phyloP scores from a whole-genome alignment of 1,284 basidiomycete genomes.

The Papiliotrema flavescens region DNA sequence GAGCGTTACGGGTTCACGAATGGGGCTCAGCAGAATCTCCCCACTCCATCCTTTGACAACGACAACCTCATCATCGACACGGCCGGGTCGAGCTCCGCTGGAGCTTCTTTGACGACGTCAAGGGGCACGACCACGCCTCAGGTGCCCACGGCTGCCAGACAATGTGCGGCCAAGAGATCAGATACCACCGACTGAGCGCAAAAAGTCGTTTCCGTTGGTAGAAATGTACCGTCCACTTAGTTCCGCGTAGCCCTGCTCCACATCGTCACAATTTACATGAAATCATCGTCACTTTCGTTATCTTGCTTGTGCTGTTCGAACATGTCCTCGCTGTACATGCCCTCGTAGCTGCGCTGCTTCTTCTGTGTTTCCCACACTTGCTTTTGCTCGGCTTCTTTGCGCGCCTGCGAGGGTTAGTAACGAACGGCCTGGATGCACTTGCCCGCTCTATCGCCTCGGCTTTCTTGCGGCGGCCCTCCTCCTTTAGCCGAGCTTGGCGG shows the following conservation, averaged over 20 bases:
- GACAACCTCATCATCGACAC: too few relatives aligned
- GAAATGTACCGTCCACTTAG: too few relatives aligned
- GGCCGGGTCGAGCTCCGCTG: too few relatives aligned
- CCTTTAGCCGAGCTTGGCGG: constrained; percentile 71
- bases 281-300: constrained; percentile 44
- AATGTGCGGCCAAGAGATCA: too few relatives aligned
- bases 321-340: constrained; percentile 45
- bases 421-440: constrained; percentile 17
- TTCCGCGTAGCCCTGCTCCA: too few relatives aligned
- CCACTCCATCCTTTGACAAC: too few relatives aligned
- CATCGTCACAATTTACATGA: constrained; percentile 33
- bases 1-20: constrained; percentile 24
- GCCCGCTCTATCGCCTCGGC: constrained; percentile 56
- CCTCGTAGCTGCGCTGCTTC: constrained; percentile 43
- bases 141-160: too few relatives aligned
- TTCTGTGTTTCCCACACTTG: constrained; percentile 47
- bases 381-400: constrained; percentile 38
- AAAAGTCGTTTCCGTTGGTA: too few relatives aligned
- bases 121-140: too few relatives aligned
- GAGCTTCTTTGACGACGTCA: too few relatives aligned
- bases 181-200: too few relatives aligned
- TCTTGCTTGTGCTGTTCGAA: constrained; percentile 28
- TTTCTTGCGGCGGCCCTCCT: constrained; percentile 66
- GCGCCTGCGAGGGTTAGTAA: constrained; percentile 14
- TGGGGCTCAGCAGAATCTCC: constrained; percentile 19